These are phyloP conservation scores for Areca catechu DNA, from an alignment of 176 grass and related monocot genomes.

Conservation along the genomic window DNA sequence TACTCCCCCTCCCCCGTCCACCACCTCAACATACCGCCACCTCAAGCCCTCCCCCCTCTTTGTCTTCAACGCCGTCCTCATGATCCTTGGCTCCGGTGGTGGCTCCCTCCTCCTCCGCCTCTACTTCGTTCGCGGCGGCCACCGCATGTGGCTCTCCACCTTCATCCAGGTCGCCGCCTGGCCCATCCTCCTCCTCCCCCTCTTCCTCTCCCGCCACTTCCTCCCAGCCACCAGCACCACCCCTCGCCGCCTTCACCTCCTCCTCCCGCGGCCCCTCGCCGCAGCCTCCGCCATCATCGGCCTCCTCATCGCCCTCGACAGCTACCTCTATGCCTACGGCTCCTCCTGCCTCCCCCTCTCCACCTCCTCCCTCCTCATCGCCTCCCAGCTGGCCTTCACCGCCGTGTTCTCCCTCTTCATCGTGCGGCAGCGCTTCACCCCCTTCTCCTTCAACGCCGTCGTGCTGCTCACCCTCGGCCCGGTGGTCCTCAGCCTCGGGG, in stretches of 20 bases:
- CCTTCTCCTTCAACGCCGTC: constrained; percentile 64
- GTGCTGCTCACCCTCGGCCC: constrained; percentile 59
- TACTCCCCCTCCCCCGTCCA: neutral
- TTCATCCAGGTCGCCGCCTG: constrained; percentile 46
- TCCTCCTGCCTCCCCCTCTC: constrained; percentile 55
- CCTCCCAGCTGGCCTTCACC: constrained; percentile 74
- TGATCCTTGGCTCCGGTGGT: constrained; percentile 45
- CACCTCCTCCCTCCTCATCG: constrained; percentile 61
- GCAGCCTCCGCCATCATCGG: constrained; percentile 28
- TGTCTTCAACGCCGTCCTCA: constrained; percentile 32
- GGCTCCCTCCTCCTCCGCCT: constrained; percentile 50
- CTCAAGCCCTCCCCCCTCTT: constrained; percentile 24
- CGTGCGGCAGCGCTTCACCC: constrained; percentile 44
- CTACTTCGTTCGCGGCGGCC: constrained; percentile 59
- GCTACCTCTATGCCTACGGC: constrained; percentile 44
- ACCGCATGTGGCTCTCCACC: constrained; percentile 45
- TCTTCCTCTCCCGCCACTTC: constrained; percentile 12
- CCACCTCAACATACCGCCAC: too few relatives aligned
- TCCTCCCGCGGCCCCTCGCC: constrained; percentile 29
- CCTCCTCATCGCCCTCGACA: constrained; percentile 24
- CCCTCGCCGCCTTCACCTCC: constrained; percentile 3
- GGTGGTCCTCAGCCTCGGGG: constrained; percentile 41
- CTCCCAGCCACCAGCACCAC: constrained; percentile 12
- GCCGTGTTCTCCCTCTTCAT: constrained; percentile 57
- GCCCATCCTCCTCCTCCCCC: constrained; percentile 29